Percentiles rank a stretch among this genome's conserved stretches.
Evolutionary conservation across 164 flowering plant genomes (phyloP).

Genomic region (Cinnamomum micranthum): DNA sequence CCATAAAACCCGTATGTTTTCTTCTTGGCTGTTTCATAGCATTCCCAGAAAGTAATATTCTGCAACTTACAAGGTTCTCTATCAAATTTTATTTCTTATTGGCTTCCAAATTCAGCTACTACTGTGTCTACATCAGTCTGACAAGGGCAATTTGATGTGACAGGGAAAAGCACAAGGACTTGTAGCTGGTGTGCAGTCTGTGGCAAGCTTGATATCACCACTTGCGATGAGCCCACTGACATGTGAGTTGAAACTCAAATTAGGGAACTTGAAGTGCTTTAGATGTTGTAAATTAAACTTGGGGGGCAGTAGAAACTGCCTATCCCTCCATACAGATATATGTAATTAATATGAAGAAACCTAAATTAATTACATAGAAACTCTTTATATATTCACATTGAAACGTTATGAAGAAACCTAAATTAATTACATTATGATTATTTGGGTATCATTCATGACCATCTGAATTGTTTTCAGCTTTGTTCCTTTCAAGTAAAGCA

Average conservation of each 20-base stretch:
- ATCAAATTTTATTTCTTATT: neutral
- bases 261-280: neutral
- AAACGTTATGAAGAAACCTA: neutral
- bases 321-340: neutral
- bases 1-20: neutral
- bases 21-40: neutral
- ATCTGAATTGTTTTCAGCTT: conserved; percentile 21
- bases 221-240: conserved; percentile 82
- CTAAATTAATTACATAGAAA: neutral
- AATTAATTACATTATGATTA: too few species aligned
- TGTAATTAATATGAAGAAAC: too few species aligned
- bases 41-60: neutral
- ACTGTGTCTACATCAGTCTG: neutral
- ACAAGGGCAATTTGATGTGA: neutral
- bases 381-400: neutral
- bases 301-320: too few species aligned
- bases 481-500: conserved; percentile 65
- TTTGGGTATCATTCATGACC: conserved; percentile 1
- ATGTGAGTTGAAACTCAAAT: conserved; percentile 38
- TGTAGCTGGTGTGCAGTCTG: conserved; percentile 68
- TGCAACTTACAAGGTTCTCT: neutral
- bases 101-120: neutral
- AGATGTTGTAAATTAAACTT: neutral
- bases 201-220: conserved; percentile 75
- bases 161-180: conserved; percentile 92